Conservation (phyloP, 306 rosid genomes). For the Cucurbita maxima region DNA sequence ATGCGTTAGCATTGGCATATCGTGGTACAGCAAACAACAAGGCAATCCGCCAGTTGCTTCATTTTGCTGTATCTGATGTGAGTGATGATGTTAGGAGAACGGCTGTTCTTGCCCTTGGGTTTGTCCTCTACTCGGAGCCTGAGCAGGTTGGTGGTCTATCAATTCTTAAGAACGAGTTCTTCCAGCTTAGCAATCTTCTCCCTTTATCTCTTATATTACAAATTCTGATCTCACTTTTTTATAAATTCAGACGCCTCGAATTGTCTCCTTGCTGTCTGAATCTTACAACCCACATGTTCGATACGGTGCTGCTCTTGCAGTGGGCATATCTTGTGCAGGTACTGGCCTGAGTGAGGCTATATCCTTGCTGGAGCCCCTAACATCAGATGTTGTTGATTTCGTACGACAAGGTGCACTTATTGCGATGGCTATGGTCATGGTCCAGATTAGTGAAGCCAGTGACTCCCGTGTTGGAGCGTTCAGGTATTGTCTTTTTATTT, state of each 20-base stretch:
- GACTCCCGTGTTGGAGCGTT: conserved; percentile 94
- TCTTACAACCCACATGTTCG: conserved; percentile 97
- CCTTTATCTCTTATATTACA: background rate
- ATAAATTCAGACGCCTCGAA: conserved; percentile 73
- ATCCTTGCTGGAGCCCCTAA: conserved; percentile 88
- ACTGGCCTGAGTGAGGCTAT: conserved; percentile 97
- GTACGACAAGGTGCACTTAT: conserved; percentile 98
- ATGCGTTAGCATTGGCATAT: conserved; percentile 91
- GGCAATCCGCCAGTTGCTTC: conserved; percentile 87
- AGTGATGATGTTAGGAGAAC: conserved; percentile 98
- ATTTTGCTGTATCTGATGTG: conserved; percentile 96
- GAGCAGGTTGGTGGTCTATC: conserved; percentile 63
- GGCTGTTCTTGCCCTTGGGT: conserved; percentile 95
- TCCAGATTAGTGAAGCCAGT: conserved; percentile 90
- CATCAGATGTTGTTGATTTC: conserved; percentile 95
- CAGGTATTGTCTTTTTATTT: conserved; percentile 28
- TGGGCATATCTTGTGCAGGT: conserved; percentile 96
- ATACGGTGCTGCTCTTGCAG: conserved; percentile 98
- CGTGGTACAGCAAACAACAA: conserved; percentile 94
- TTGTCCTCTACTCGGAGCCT: conserved; percentile 93
- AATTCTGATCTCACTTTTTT: background rate
- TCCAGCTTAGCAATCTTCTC: background rate
- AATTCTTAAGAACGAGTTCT: background rate
- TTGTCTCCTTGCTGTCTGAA: conserved; percentile 86
- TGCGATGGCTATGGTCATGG: conserved; percentile 99